These are phyloP conservation scores for Tetraselmis chui DNA, from an alignment of 139 green algal species.

Conservation along the genomic window DNA sequence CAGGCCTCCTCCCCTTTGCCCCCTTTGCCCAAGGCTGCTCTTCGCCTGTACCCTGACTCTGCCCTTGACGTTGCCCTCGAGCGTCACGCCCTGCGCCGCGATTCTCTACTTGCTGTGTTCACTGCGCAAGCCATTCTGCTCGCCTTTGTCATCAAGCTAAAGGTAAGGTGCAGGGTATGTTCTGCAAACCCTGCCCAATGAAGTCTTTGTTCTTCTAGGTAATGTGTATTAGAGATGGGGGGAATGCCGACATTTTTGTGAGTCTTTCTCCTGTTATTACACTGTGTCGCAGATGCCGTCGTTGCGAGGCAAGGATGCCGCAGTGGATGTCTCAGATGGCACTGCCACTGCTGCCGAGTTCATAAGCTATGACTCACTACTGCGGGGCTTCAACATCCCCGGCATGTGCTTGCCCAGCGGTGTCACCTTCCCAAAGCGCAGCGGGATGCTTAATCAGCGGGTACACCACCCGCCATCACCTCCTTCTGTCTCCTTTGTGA, in stretches of 20 bases:
- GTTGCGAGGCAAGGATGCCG: not conserved
- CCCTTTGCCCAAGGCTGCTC: conserved; percentile 27
- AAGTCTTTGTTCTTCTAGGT: too few species aligned
- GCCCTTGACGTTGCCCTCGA: not conserved
- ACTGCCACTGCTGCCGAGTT: not conserved
- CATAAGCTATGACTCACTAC: not conserved
- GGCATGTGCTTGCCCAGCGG: not conserved
- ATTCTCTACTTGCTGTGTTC: conserved; percentile 64
- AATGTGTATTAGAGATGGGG: too few species aligned
- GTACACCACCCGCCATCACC: not conserved
- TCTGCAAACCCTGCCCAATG: too few species aligned
- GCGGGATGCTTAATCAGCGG: not conserved
- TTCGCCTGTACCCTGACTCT: conserved; percentile 61
- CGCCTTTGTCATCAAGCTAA: conserved; percentile 87
- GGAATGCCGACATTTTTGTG: too few species aligned
- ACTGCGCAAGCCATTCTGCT: conserved; percentile 75
- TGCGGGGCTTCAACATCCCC: not conserved
- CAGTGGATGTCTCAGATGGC: not conserved
- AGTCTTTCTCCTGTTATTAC: too few species aligned
- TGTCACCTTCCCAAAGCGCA: not conserved
- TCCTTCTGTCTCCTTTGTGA: too few species aligned
- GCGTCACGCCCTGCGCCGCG: not conserved
- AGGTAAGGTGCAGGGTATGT: too few species aligned
- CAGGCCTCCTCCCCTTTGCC: conserved; percentile 22
- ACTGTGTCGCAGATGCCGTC: not conserved